Percentiles rank a stretch among this genome's conserved stretches.
Conservation (phyloP, 73 alveolate genomes). For the Paramecium bursaria region DNA sequence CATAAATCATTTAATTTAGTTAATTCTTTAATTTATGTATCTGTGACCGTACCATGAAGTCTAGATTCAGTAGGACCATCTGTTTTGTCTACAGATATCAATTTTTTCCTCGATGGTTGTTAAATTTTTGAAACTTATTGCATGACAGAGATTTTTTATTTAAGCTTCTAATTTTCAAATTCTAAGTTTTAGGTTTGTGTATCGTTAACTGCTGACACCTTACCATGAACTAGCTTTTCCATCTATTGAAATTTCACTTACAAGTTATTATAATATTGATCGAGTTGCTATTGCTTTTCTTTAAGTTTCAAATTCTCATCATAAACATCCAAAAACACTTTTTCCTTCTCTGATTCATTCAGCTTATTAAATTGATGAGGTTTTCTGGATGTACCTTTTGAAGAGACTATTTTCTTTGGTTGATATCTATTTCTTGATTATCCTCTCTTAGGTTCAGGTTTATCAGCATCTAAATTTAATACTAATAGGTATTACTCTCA, state of each 20-base stretch:
- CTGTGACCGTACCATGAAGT: background rate
- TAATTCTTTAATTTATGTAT: constrained; percentile 36
- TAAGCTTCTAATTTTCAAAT: constrained; percentile 33
- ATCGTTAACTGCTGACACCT: constrained; percentile 3
- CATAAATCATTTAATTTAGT: constrained; percentile 30
- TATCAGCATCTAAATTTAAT: constrained; percentile 28
- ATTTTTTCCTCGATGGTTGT: constrained; percentile 28
- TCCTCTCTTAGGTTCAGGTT: constrained; percentile 42
- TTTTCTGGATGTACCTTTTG: constrained; percentile 19
- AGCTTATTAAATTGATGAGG: constrained; percentile 45
- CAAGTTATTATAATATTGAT: constrained; percentile 13
- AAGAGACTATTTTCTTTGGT: background rate
- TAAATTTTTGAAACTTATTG: background rate
- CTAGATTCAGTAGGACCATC: constrained; percentile 3
- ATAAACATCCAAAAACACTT: constrained; percentile 63
- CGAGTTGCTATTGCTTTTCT: constrained; percentile 56
- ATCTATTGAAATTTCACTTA: constrained; percentile 41
- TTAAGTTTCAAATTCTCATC: constrained; percentile 73
- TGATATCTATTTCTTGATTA: background rate
- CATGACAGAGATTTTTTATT: background rate
- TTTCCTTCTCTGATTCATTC: constrained; percentile 67
- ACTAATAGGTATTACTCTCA: background rate
- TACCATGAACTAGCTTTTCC: constrained; percentile 40
- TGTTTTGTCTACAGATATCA: constrained; percentile 26
- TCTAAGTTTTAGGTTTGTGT: constrained; percentile 19